A percentile compares a stretch with the other conserved stretches of the same genome.
phyloP scores from a whole-genome alignment of 129 eudicot species.

The Logfia minima region DNA sequence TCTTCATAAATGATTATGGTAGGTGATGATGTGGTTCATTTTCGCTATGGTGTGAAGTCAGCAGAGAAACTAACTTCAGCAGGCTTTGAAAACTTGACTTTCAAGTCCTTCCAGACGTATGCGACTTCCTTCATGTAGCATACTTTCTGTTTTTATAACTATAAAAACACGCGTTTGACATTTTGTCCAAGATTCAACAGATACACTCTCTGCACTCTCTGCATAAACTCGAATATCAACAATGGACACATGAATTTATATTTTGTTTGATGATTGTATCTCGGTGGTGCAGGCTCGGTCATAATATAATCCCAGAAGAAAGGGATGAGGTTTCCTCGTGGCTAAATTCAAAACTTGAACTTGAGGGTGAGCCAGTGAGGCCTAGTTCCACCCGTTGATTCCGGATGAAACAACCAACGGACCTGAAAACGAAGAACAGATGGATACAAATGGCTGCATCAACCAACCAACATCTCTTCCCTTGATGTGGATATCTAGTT shows the following conservation, averaged over 20 bases:
- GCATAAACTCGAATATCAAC: too few species aligned
- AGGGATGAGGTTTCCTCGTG: conserved; percentile 66
- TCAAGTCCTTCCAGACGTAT: conserved; percentile 64
- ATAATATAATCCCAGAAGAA: conserved; percentile 74
- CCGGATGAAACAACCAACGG: neutral
- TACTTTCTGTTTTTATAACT: neutral
- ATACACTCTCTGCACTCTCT: too few species aligned
- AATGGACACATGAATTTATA: neutral
- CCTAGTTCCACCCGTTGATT: neutral
- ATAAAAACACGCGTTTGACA: neutral
- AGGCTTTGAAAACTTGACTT: conserved; percentile 68
- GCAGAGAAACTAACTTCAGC: conserved; percentile 45
- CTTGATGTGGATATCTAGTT: neutral
- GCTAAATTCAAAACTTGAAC: conserved; percentile 66
- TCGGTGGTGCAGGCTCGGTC: conserved; percentile 58
- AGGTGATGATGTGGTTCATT: conserved; percentile 76
- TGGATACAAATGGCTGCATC: neutral
- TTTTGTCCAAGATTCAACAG: too few species aligned
- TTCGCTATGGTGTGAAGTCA: conserved; percentile 65
- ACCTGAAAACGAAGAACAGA: neutral
- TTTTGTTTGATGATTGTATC: neutral
- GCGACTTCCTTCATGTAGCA: conserved; percentile 10
- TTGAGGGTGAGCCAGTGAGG: conserved; percentile 36
- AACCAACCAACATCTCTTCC: conserved; percentile 17
- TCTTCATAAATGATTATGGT: conserved; percentile 18